Percentiles rank a stretch among this genome's conserved stretches.
Evolutionary conservation across 495 filamentous ascomycete genomes (phyloP).

Genomic region (Penicillium macrosclerotiorum): DNA sequence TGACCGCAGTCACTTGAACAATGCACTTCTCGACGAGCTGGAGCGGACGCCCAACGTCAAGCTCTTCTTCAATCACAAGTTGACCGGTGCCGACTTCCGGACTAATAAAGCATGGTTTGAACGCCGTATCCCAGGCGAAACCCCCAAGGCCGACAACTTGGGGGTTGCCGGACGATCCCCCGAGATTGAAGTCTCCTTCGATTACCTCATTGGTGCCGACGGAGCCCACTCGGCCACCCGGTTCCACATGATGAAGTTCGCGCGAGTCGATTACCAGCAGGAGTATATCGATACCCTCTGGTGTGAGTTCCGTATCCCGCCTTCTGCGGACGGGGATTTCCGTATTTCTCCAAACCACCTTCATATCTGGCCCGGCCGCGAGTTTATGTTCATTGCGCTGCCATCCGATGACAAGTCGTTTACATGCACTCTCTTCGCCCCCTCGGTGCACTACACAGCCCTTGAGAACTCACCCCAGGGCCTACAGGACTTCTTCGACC

Average conservation of each 20-base stretch:
- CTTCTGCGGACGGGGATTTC: slow-evolving; percentile 58
- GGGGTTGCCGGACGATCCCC: slow-evolving; percentile 35
- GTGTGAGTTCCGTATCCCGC: slow-evolving; percentile 89
- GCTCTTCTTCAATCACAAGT: slow-evolving; percentile 86
- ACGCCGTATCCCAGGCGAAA: slow-evolving; percentile 34
- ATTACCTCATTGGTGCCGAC: slow-evolving; percentile 93
- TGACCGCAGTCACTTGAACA: slow-evolving; percentile 83
- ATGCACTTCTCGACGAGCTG: slow-evolving; percentile 79
- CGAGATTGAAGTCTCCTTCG: slow-evolving; percentile 77
- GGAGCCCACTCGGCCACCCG: slow-evolving; percentile 88
- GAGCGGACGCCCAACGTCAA: slow-evolving; percentile 82
- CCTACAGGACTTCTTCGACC: slow-evolving; percentile 70
- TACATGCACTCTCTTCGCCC: slow-evolving; percentile 91
- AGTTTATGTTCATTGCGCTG: slow-evolving; percentile 98
- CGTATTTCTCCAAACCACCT: slow-evolving; percentile 84
- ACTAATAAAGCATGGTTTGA: slow-evolving; percentile 86
- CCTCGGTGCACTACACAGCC: slow-evolving; percentile 45
- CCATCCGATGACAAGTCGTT: slow-evolving; percentile 86
- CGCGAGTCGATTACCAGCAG: slow-evolving; percentile 85
- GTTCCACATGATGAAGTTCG: slow-evolving; percentile 92
- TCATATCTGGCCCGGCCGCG: slow-evolving; percentile 93
- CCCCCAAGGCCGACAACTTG: slow-evolving; percentile 27
- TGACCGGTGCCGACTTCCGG: slow-evolving; percentile 81
- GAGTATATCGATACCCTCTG: slow-evolving; percentile 95
- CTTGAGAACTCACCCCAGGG: slow-evolving; percentile 56